These are phyloP conservation scores for Botrytis tulipae DNA, from an alignment of 2,329 filamentous ascomycete genomes.

Conservation along the genomic window DNA sequence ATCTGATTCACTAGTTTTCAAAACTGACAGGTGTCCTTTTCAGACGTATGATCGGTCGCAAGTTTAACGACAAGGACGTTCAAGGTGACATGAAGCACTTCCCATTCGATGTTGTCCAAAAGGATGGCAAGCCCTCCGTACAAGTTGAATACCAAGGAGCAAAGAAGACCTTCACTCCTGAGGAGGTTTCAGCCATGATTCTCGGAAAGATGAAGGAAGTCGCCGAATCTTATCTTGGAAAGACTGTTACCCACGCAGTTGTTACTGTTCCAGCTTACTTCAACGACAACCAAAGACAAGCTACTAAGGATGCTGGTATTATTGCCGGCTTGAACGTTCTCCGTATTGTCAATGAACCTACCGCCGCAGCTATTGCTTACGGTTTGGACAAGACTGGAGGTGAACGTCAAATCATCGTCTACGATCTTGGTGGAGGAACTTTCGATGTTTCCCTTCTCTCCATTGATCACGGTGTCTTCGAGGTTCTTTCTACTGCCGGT, in stretches of 20 bases:
- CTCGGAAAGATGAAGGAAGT: conserved; percentile 83
- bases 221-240: conserved; percentile 74
- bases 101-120: conserved; percentile 90
- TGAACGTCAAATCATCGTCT: conserved; percentile 87
- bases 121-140: conserved; percentile 86
- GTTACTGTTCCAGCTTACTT: conserved; percentile 97
- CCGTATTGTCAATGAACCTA: conserved; percentile 95
- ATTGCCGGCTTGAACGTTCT: conserved; percentile 94
- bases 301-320: conserved; percentile 89
- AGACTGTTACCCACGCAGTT: conserved; percentile 83
- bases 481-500: conserved; percentile 92
- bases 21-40: conserved; percentile 38
- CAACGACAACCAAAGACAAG: conserved; percentile 97
- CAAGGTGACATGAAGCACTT: conserved; percentile 97
- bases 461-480: conserved; percentile 89
- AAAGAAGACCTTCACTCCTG: conserved; percentile 72
- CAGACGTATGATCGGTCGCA: conserved; percentile 82
- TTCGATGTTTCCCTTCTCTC: conserved; percentile 93
- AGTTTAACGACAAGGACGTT: conserved; percentile 79
- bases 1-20: conserved; percentile 19
- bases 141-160: conserved; percentile 59
- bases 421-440: conserved; percentile 91
- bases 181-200: conserved; percentile 80
- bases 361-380: conserved; percentile 92
- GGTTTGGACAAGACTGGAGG: conserved; percentile 82